phyloP scores from a whole-genome alignment of 176 grass and related monocot species.

The Avena eriantha region DNA sequence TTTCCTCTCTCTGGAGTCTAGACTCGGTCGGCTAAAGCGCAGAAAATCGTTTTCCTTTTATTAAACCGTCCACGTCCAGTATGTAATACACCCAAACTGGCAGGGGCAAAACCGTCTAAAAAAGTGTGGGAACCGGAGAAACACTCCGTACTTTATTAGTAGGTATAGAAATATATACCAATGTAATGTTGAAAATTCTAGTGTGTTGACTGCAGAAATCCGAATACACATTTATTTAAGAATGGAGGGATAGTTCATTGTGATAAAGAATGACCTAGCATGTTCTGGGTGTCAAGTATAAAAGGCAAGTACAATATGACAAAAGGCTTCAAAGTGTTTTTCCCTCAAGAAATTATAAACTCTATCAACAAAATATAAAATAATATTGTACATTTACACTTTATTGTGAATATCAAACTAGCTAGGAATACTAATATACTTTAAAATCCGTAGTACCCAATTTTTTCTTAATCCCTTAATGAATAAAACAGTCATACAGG shows the following conservation, averaged over 20 bases:
- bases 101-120: too few relatives aligned
- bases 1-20: too few relatives aligned
- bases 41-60: too few relatives aligned
- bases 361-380: conserved; percentile 15
- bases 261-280: background rate
- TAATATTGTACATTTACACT: background rate
- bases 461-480: background rate
- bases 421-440: background rate
- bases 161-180: background rate
- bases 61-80: too few relatives aligned
- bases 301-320: background rate
- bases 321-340: background rate
- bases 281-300: background rate
- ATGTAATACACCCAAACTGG: too few relatives aligned
- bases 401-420: background rate
- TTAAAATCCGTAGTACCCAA: background rate
- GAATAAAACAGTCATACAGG: background rate
- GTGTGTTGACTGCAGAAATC: background rate
- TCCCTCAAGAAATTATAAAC: background rate
- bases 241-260: background rate
- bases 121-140: too few relatives aligned
- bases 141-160: too few relatives aligned
- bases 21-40: too few relatives aligned
- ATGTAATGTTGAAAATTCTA: background rate
- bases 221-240: background rate